A percentile compares a stretch with the other conserved stretches of the same genome.
These are phyloP conservation scores for Plasmodium sp. DNA, from an alignment of 169 alveolate species.

Conservation along the genomic window DNA sequence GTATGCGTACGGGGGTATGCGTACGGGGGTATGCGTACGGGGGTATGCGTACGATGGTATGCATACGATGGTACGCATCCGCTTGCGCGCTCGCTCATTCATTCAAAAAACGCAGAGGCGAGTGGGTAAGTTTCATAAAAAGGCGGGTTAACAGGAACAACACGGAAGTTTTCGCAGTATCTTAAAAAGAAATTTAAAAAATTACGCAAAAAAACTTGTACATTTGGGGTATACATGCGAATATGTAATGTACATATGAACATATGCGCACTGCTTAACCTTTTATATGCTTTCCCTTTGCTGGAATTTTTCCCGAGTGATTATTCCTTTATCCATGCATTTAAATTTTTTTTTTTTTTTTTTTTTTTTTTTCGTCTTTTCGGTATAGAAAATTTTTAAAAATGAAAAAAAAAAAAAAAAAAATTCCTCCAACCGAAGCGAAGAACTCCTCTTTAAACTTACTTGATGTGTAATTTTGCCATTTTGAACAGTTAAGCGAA, in stretches of 20 bases:
- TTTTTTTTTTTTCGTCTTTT: constrained; percentile 26
- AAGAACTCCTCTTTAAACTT: not conserved
- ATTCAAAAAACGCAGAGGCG: not conserved
- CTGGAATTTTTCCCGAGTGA: not conserved
- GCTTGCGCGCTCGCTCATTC: not conserved
- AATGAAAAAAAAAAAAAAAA: not conserved
- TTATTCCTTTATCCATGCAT: not conserved
- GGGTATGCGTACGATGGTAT: not conserved
- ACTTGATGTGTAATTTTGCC: not conserved
- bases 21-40: not conserved
- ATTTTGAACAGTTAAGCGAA: not conserved
- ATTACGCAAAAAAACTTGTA: not conserved
- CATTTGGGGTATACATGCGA: not conserved
- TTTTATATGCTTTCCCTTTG: not conserved
- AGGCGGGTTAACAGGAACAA: not conserved
- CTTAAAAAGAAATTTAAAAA: not conserved
- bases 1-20: not conserved
- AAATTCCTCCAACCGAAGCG: not conserved
- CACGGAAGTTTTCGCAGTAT: not conserved
- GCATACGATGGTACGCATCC: not conserved
- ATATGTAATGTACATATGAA: not conserved
- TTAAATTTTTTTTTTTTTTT: not conserved
- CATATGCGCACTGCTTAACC: not conserved
- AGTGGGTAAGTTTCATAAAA: not conserved
- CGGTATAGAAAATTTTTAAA: not conserved